Evolutionary conservation across 1,139 yeast species (phyloP), one percentile per base, ranked within the genome.

Genomic region (Lodderomyces metapsilosis): DNA sequence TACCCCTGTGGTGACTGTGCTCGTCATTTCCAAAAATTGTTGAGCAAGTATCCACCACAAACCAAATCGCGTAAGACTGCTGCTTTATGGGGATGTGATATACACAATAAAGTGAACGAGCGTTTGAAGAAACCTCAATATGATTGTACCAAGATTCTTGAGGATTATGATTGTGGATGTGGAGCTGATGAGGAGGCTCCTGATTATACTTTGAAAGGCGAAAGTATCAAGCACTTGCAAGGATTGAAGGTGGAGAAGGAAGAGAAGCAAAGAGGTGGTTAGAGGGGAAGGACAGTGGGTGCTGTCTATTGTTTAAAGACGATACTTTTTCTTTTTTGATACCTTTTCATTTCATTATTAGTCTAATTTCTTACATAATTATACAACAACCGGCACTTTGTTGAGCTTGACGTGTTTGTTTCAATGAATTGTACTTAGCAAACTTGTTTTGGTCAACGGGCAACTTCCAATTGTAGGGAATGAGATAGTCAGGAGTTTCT

Each of bases 1-100:
- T 88, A 88, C 51, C 96, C 96, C 0, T 88, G 95, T 63, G 95
- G 96, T 5, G 96, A 91, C 59, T 91, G 98, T 67, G 97, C 98
- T 0, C 74, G 88, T 51, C 98, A 92, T 62, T 92, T 92, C 61
- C 85, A 79, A 49, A 64, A 75, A 52, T 68, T 91, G 51, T 66
- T 92, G 45, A 57, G 68, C 41, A 73, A 84, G 52, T 80, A 71
- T 54, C 98, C 98, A 1, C 97, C 96, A 2, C 98, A 94, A 57
- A 76, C 86, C 2, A 72, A 80, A 7, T 76, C 84, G 16, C 74
- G 96, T 44, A 82, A 83, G 49, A 78, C 81, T 2, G 98, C 98
- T 0, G 89, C 96, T 0, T 68, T 87, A 49, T 92, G 98, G 98
- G 98, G 98, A 1, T 92, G 98, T 61, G 83, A 83, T 55, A 74